Conservation (phyloP, 805 yeast genomes). For the Hyphopichia homilentoma region DNA sequence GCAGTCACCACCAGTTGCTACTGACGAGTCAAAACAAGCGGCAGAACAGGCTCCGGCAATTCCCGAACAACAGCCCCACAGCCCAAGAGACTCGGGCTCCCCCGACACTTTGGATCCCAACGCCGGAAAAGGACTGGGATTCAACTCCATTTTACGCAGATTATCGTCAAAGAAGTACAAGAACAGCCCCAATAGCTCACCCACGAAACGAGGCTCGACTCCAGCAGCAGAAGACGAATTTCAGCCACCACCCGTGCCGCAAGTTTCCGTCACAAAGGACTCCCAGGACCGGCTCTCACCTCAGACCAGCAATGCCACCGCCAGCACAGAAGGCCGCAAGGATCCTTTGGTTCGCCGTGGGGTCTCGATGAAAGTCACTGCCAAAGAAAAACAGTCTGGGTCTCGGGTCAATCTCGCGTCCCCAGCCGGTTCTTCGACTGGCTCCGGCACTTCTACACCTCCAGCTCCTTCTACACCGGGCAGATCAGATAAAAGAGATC, state of each 20-base stretch:
- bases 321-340: conserved; percentile 10
- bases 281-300: conserved; percentile 10
- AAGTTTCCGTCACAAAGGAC: conserved; percentile 6
- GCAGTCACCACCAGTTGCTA: conserved; percentile 9
- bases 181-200: conserved; percentile 7
- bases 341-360: conserved; percentile 55
- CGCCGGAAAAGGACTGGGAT: conserved; percentile 21
- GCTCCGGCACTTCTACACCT: conserved; percentile 3
- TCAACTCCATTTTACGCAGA: conserved; percentile 35
- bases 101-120: conserved; percentile 33
- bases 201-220: conserved; percentile 4
- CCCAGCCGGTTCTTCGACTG: conserved; percentile 3
- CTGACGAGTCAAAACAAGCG: conserved; percentile 3
- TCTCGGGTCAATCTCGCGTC: conserved; percentile 5
- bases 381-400: conserved; percentile 43
- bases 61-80: conserved; percentile 26
- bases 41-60: conserved; percentile 8
- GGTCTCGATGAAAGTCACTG: conserved; percentile 58
- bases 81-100: conserved; percentile 16
- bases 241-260: conserved; percentile 8
- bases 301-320: conserved; percentile 5
- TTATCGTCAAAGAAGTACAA: conserved; percentile 31
- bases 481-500: not conserved
- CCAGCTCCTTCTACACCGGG: conserved; percentile 7
- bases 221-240: conserved; percentile 8